phyloP scores from a whole-genome alignment of 2,329 filamentous ascomycete species.

The Chaetoscypha palmicola region DNA sequence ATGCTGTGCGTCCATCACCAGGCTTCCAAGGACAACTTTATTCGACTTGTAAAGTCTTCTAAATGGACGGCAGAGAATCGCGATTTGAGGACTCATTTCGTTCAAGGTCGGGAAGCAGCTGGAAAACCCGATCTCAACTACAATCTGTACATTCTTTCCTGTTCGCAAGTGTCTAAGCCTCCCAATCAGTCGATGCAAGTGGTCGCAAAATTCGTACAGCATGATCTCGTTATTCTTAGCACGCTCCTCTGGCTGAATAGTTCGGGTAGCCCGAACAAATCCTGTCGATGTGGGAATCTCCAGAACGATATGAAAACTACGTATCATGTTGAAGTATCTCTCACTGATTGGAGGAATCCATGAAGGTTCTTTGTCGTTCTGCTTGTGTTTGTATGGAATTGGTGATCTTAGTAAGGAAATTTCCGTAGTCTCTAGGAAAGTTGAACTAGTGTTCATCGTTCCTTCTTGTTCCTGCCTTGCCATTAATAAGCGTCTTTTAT shows the following conservation, averaged over 20 bases:
- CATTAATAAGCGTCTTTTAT: conserved; percentile 80
- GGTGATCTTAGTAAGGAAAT: background rate
- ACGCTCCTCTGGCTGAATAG: background rate
- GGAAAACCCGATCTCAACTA: no score
- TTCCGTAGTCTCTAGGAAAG: background rate
- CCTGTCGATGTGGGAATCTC: background rate
- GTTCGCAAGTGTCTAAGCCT: no score
- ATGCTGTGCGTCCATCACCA: no score
- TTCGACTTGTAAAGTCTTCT: conserved; percentile 1
- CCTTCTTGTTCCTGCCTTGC: conserved; percentile 72
- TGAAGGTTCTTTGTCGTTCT: conserved; percentile 2
- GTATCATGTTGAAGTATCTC: conserved; percentile 13
- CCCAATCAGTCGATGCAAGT: conserved; percentile 15
- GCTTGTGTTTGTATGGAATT: background rate
- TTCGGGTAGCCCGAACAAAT: background rate
- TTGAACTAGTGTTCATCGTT: background rate
- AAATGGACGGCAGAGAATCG: conserved; percentile 6
- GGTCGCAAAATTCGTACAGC: conserved; percentile 14
- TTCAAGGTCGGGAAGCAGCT: no score
- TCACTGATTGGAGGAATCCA: conserved; percentile 8
- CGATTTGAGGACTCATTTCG: background rate
- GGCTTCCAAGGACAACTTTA: background rate
- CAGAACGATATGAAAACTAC: conserved; percentile 10
- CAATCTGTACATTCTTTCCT: no score
- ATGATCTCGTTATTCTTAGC: conserved; percentile 1